Evolutionary conservation across 140 eudicot species (phyloP).

Genomic region (Cichorium intybus): DNA sequence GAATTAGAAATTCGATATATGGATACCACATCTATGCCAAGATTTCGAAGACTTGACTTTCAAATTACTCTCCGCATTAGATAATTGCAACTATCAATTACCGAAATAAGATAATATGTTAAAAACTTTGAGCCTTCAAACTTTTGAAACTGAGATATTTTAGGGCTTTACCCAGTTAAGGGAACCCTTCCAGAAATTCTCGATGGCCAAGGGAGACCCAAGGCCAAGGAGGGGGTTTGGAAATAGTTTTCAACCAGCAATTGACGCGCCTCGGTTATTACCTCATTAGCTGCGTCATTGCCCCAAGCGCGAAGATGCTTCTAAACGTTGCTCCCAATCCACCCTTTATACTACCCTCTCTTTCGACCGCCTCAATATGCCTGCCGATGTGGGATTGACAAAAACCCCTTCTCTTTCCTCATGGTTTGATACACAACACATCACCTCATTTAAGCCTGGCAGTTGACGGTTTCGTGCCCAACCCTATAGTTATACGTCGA

Average conservation of each 20-base stretch:
- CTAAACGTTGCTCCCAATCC: neutral
- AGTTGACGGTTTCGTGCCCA: too few species aligned
- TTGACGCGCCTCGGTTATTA: constrained; percentile 56
- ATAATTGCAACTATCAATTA: too few species aligned
- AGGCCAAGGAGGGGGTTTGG: constrained; percentile 64
- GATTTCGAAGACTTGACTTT: too few species aligned
- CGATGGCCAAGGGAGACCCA: constrained; percentile 42
- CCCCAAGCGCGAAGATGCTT: constrained; percentile 62
- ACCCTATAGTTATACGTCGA: too few species aligned
- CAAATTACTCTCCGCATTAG: too few species aligned
- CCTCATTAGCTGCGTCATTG: constrained; percentile 65
- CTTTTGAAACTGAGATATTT: too few species aligned
- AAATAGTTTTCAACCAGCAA: constrained; percentile 69
- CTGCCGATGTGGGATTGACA: constrained; percentile 8
- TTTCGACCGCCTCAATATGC: neutral
- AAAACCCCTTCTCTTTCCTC: neutral
- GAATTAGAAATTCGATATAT: too few species aligned
- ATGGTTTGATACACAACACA: too few species aligned
- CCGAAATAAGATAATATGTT: too few species aligned
- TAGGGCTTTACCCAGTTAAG: constrained; percentile 27
- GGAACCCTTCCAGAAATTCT: constrained; percentile 45
- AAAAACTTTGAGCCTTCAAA: too few species aligned
- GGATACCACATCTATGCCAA: too few species aligned
- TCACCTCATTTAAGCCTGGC: too few species aligned
- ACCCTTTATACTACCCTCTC: neutral